Evolutionary conservation across 208 protist species (phyloP), one percentile per base, ranked within the genome.

Genomic region (Crithidia brevicula): DNA sequence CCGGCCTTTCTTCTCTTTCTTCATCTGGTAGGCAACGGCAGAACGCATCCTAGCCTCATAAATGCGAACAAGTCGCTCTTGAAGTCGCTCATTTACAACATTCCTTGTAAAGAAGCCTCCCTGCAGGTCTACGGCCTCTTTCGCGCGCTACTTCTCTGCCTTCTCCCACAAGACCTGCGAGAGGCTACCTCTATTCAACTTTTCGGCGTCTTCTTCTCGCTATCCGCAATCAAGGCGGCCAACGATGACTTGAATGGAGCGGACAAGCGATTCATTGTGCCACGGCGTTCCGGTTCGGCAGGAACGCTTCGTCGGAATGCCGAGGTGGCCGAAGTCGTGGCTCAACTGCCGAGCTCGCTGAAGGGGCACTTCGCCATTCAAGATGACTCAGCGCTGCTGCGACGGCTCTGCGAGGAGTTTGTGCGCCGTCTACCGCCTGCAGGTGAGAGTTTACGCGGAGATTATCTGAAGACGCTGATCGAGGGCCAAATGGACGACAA

Each of bases 381-480:
- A 6, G 50, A 68, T 13, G 51, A 59, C 30, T 4, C 23, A 7
- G 18, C 50, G 18, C 25, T 59, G 51, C 22, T 76, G 36, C 1
- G 28, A 0, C 61, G 31, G 2, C 9, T 76, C n/a, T 27, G 51
- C 54, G 56, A 52, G 4, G 70, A 76, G 45, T 47, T 76, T 42
- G 25, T 31, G 31, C 61, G 62, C n/a, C 52, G 70, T 11, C 56
- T 76, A 10, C 70, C 70, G 8, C 53, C 62, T 23, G 27, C n/a
- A 0, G 70, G 57, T 8, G 70, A 76, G n/a, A 51, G 34, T 3
- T 25, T 75, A 5, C 18, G 40, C 3, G 34, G 52, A 4, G 70
- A 75, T 46, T 75, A 75, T 30, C 31, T 69, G 18, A 49, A 75
- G 43, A 59, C 68, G n/a, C 46, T 54, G 27, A 31, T 61, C 3